These are phyloP conservation scores for Collybia sp. DNA, from an alignment of 768 basidiomycete genomes.

Conservation along the genomic window DNA sequence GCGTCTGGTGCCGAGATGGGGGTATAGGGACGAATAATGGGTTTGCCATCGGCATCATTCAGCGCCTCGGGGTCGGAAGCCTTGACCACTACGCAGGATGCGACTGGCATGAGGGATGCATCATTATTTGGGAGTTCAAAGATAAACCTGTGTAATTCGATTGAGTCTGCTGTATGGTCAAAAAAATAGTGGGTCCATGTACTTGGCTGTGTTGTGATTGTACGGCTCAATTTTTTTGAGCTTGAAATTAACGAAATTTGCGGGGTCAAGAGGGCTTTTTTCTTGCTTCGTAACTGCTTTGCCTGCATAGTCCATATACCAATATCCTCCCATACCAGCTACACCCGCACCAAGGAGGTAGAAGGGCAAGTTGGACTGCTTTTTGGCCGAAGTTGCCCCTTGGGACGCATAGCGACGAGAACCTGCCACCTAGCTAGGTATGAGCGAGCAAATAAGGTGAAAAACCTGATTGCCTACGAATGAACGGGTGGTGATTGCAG, in stretches of 20 bases:
- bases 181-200: slow-evolving; percentile 9
- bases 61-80: slow-evolving; percentile 62
- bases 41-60: slow-evolving; percentile 77
- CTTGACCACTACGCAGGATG: slow-evolving; percentile 77
- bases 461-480: slow-evolving; percentile 23
- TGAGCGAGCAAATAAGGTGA: neutral
- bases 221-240: slow-evolving; percentile 79
- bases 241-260: slow-evolving; percentile 75
- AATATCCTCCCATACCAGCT: slow-evolving; percentile 37
- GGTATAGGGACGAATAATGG: slow-evolving; percentile 89
- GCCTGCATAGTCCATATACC: slow-evolving; percentile 41
- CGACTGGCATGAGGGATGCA: slow-evolving; percentile 72
- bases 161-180: neutral
- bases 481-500: slow-evolving; percentile 34
- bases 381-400: slow-evolving; percentile 34
- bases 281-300: slow-evolving; percentile 31
- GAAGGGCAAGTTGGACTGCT: slow-evolving; percentile 43
- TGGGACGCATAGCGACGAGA: slow-evolving; percentile 45
- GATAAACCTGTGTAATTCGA: slow-evolving; percentile 48
- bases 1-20: slow-evolving; percentile 77
- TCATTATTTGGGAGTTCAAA: slow-evolving; percentile 79
- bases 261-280: slow-evolving; percentile 70
- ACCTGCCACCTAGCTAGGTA: slow-evolving; percentile 22
- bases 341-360: slow-evolving; percentile 45
- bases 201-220: slow-evolving; percentile 93